Conservation (phyloP, 768 basidiomycete species). For the Thelephora aurantiotincta region DNA sequence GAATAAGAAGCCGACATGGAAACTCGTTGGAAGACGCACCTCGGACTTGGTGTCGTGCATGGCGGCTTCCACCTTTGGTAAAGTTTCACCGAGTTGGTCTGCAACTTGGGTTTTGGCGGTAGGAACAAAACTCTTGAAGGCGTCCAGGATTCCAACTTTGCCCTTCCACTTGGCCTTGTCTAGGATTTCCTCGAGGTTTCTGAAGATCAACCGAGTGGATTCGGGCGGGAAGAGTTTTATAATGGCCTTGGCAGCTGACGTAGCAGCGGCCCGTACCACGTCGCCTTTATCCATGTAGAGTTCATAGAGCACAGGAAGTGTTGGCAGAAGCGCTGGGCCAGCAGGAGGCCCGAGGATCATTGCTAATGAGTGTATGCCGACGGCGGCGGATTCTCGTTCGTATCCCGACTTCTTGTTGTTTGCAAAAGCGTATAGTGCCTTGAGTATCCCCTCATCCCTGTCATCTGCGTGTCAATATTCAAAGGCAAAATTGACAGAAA, state of each 20-base stretch:
- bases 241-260: slow-evolving; percentile 68
- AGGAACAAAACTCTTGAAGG: slow-evolving; percentile 61
- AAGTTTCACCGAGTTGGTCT: slow-evolving; percentile 62
- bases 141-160: slow-evolving; percentile 87
- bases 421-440: slow-evolving; percentile 52
- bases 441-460: slow-evolving; percentile 50
- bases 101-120: slow-evolving; percentile 66
- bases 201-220: slow-evolving; percentile 53
- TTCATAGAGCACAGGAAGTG: slow-evolving; percentile 66
- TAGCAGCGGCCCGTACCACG: slow-evolving; percentile 74
- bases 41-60: slow-evolving; percentile 98
- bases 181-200: slow-evolving; percentile 56
- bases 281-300: slow-evolving; percentile 91
- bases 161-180: slow-evolving; percentile 87
- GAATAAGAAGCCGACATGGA: not conserved
- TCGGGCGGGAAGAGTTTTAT: slow-evolving; percentile 78
- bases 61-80: slow-evolving; percentile 77
- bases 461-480: not conserved
- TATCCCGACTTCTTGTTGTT: slow-evolving; percentile 79
- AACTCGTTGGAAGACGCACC: slow-evolving; percentile 24
- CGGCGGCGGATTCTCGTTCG: slow-evolving; percentile 77
- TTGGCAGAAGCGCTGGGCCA: slow-evolving; percentile 64
- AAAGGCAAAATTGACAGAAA: slow-evolving; percentile 2
- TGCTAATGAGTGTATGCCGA: slow-evolving; percentile 67
- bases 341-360: slow-evolving; percentile 51